phyloP scores from a whole-genome alignment of 345 rosid genomes.

The Conringia planisiliqua region DNA sequence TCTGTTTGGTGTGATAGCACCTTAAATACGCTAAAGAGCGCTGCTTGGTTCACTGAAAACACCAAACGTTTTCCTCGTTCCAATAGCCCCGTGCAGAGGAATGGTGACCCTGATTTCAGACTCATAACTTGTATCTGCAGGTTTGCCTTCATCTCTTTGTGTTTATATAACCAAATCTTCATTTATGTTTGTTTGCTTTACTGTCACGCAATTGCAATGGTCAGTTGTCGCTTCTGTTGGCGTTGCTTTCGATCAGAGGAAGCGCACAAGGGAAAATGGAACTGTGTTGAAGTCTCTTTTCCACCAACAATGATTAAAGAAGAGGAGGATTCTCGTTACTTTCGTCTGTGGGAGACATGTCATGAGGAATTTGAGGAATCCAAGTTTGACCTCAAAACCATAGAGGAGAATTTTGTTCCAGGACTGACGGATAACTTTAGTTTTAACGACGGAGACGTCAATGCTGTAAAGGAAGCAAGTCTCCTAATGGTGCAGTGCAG shows the following conservation, averaged over 20 bases:
- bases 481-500: constrained; percentile 11
- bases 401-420: background rate
- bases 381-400: background rate
- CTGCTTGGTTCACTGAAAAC: background rate
- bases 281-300: background rate
- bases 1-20: background rate
- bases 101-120: background rate
- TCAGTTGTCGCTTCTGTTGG: constrained; percentile 9
- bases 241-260: constrained; percentile 3
- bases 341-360: background rate
- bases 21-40: background rate
- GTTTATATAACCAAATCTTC: background rate
- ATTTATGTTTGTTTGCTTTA: background rate
- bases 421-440: background rate
- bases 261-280: background rate
- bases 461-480: background rate
- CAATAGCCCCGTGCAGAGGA: background rate
- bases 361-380: background rate
- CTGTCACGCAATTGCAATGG: background rate
- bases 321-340: background rate
- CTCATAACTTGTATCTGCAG: constrained; percentile 10
- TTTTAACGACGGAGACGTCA: background rate
- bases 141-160: background rate
- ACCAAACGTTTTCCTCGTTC: constrained; percentile 15
- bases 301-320: background rate